phyloP scores from a whole-genome alignment of 2,329 filamentous ascomycete genomes.

The Colletotrichum sp. region DNA sequence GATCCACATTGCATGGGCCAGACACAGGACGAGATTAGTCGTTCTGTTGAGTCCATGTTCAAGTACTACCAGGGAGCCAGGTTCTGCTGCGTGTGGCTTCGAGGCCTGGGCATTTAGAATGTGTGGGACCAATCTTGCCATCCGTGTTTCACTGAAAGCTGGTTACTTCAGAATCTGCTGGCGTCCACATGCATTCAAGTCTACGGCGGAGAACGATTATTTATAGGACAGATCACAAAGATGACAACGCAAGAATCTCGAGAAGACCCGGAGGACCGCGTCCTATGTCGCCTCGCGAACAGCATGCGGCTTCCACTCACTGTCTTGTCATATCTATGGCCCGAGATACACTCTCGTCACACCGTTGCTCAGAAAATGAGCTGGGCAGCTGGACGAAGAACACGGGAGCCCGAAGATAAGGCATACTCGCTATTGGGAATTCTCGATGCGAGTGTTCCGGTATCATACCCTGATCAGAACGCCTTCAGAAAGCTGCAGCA shows the following conservation, averaged over 20 bases:
- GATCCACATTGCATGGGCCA: not conserved
- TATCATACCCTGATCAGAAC: fast-evolving
- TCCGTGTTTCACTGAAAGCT: not conserved
- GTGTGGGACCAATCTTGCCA: not conserved
- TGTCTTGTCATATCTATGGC: not conserved
- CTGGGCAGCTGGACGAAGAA: not conserved
- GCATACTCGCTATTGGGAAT: not conserved
- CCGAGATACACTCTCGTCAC: not conserved
- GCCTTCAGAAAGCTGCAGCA: not conserved
- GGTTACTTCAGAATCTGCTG: not conserved
- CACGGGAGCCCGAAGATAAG: not conserved
- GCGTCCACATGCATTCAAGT: not conserved
- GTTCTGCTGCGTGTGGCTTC: not conserved
- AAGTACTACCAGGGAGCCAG: not conserved
- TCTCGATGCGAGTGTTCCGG: not conserved
- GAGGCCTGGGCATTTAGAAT: not conserved
- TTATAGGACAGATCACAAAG: not conserved
- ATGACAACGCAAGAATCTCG: not conserved
- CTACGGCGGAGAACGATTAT: fast-evolving
- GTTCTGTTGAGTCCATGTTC: not conserved
- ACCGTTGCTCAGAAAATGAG: not conserved
- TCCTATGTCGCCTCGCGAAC: not conserved
- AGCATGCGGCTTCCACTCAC: not conserved
- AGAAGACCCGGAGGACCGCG: not conserved
- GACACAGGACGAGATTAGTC: not conserved